Evolutionary conservation across 2,329 filamentous ascomycete species (phyloP), one percentile per base, ranked within the genome.

Genomic region (Colletotrichum zoysiae): DNA sequence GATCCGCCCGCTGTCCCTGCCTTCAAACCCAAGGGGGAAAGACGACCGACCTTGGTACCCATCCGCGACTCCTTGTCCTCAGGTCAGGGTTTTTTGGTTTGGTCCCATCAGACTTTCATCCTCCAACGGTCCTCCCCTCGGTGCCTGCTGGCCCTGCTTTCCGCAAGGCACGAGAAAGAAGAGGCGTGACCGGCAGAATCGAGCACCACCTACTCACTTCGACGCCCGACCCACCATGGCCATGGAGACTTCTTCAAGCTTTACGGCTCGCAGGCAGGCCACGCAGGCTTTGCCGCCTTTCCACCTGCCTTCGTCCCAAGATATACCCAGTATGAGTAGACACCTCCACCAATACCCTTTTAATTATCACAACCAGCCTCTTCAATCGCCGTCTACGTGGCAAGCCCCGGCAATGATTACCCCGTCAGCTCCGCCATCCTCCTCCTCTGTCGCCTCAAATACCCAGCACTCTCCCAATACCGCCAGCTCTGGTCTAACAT

Each of bases 241-340:
- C 12, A 72, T 73, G 64, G 71, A 72, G 40, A 73, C 71, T 40
- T 62, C 88, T 76, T 86, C 87, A 79, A 92, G 91, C 83, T 90
- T 95, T 79, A 89, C 91, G 76, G 87, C 91, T 80, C 89, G 92
- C 78, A 89, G 92, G 81, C 89, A 90, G 78, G 91, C 91, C 78
- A 90, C 92, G 74, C 89, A 88, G 70, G 88, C 88, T 76, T 86
- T 95, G 74, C 91, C 92, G 70, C 87, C 83, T 75, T 93, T 93
- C 78, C 90, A 92, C 78, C 87, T 94, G 23, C 89, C 90, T 74
- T 89, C 91, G 65, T 90, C 90, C 30, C 70, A 72, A 75, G 86
- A 88, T 62, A 83, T 88, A 77, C 82, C 80, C 77, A 80, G 79
- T 82, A 81, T 81, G 81, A 76, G 81, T 80, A 80, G 81, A 76